Conservation (phyloP, 1,284 basidiomycete species). For the Vanrija pseudolonga region DNA sequence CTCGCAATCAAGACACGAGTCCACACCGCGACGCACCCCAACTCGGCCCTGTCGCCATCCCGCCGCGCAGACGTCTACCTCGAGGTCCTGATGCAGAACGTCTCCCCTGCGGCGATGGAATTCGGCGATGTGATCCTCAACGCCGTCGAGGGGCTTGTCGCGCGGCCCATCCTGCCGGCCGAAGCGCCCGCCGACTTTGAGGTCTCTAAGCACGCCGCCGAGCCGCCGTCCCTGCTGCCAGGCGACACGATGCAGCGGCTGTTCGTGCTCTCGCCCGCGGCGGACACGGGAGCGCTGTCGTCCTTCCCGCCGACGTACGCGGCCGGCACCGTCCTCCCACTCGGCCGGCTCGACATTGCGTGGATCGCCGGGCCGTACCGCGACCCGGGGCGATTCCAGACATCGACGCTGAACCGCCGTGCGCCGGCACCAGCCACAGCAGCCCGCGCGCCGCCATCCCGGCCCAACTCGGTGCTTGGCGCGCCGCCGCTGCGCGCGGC, state of each 20-base stretch:
- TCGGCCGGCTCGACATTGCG: conserved; percentile 74
- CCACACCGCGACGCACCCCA: conserved; percentile 66
- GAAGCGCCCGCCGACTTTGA: conserved; percentile 21
- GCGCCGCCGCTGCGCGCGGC: background rate
- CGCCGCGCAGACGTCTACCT: conserved; percentile 77
- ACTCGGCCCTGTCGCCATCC: conserved; percentile 58
- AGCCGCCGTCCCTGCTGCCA: conserved; percentile 61
- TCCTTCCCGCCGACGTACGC: conserved; percentile 56
- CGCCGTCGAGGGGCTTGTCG: conserved; percentile 65
- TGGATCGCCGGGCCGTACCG: conserved; percentile 58
- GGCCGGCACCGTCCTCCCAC: conserved; percentile 66
- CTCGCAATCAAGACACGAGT: conserved; percentile 87
- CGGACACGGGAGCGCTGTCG: conserved; percentile 25
- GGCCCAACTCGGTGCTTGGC: background rate
- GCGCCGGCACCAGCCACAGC: conserved; percentile 14
- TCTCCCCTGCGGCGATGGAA: conserved; percentile 68
- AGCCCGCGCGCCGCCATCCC: background rate
- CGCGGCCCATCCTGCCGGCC: conserved; percentile 29
- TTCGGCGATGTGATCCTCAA: conserved; percentile 73
- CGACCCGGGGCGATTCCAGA: conserved; percentile 74
- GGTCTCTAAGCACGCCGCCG: background rate
- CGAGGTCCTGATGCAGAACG: conserved; percentile 82
- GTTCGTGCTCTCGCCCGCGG: conserved; percentile 65
- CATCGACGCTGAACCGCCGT: conserved; percentile 55
- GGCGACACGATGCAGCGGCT: conserved; percentile 78